Evolutionary conservation across 2,329 filamentous ascomycete genomes (phyloP).

Genomic region (Epichloe baconii): DNA sequence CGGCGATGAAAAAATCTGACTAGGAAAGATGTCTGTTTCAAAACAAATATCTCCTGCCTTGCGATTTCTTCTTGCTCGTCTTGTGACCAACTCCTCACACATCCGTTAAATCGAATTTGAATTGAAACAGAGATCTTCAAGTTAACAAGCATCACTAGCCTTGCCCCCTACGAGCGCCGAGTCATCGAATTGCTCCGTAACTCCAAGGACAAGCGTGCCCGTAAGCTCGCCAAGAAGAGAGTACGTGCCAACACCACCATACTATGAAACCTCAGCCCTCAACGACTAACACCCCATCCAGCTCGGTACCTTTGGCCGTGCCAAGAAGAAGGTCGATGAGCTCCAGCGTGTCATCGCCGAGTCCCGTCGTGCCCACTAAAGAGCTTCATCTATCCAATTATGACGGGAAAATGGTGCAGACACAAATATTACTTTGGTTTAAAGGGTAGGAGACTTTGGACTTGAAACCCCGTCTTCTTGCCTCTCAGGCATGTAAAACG

Average conservation of each 20-base stretch:
- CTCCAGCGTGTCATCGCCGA: slow-evolving; percentile 96
- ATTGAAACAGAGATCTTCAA: background rate
- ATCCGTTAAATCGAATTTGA: background rate
- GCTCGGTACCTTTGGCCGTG: slow-evolving; percentile 97
- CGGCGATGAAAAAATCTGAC: too few relatives aligned
- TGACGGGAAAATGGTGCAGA: background rate
- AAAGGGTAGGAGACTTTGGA: background rate
- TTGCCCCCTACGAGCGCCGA: slow-evolving; percentile 93
- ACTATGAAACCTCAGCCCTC: background rate
- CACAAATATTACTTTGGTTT: background rate
- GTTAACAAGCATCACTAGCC: slow-evolving; percentile 30
- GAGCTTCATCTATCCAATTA: background rate
- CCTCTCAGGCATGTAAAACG: slow-evolving; percentile 1
- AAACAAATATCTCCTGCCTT: background rate
- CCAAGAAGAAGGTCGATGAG: slow-evolving; percentile 99
- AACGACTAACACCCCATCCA: slow-evolving; percentile 25
- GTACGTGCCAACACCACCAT: slow-evolving; percentile 38
- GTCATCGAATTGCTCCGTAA: slow-evolving; percentile 98
- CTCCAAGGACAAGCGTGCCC: slow-evolving; percentile 97
- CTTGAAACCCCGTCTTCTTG: background rate
- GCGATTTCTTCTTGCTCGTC: background rate
- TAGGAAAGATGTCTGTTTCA: too few relatives aligned
- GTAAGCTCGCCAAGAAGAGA: slow-evolving; percentile 99
- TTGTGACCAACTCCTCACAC: background rate
- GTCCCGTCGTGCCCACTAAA: slow-evolving; percentile 61